Evolutionary conservation across 805 yeast genomes (phyloP).

Genomic region (Metschnikowia matae): DNA sequence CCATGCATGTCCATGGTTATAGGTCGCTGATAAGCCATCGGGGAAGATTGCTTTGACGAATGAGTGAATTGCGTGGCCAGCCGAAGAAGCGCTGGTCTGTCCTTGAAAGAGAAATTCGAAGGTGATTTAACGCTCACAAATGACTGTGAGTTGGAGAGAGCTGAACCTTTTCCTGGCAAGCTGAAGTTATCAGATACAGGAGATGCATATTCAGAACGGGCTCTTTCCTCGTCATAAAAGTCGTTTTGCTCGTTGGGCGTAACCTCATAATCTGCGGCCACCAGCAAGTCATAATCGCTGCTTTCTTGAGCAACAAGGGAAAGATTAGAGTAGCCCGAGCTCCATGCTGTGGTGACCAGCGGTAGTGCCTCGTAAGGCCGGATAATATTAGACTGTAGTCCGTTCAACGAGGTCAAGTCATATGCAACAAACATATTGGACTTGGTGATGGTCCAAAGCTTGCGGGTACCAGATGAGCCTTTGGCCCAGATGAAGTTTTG

Average conservation of each 20-base stretch:
- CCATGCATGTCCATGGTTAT: slow-evolving; percentile 7
- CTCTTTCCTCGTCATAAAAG: slow-evolving; percentile 1
- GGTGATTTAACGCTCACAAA: slow-evolving; percentile 1
- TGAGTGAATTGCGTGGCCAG: slow-evolving; percentile 12
- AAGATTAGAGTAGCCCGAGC: slow-evolving; percentile 44
- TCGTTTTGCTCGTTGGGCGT: not conserved
- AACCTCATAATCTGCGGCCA: slow-evolving; percentile 1
- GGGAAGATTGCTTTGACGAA: slow-evolving; percentile 21
- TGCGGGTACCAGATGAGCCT: slow-evolving; percentile 20
- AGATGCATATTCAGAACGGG: not conserved
- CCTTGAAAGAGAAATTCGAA: slow-evolving; percentile 7
- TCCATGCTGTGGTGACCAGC: slow-evolving; percentile 56
- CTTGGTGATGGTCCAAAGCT: slow-evolving; percentile 39
- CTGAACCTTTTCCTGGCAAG: slow-evolving; percentile 3
- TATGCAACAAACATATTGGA: slow-evolving; percentile 36
- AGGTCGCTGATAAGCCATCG: slow-evolving; percentile 15
- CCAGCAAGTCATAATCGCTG: slow-evolving; percentile 33
- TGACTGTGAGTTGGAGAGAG: slow-evolving; percentile 1
- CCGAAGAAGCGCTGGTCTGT: slow-evolving; percentile 11
- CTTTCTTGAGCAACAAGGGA: slow-evolving; percentile 50
- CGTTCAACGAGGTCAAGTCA: slow-evolving; percentile 24
- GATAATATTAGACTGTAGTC: slow-evolving; percentile 21
- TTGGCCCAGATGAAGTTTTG: slow-evolving; percentile 43
- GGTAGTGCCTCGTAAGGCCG: slow-evolving; percentile 49
- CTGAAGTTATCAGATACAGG: slow-evolving; percentile 1